phyloP scores from a whole-genome alignment of 805 yeast species.

The Metahyphopichia silvanorum region DNA sequence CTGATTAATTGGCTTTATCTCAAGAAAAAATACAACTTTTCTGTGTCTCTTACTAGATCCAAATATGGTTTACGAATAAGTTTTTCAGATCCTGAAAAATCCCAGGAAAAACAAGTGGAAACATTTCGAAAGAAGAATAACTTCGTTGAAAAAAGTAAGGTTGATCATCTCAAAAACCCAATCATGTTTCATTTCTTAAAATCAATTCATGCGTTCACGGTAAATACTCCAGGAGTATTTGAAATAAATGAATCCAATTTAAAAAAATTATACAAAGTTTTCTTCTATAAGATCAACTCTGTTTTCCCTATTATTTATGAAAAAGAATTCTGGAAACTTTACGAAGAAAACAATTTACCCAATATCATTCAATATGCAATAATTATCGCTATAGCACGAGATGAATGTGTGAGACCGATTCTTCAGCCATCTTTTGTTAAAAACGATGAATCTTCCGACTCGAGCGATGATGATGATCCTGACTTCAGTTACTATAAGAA shows the following conservation, averaged over 20 bases:
- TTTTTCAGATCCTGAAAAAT: neutral
- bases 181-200: slow-evolving; percentile 19
- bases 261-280: slow-evolving; percentile 27
- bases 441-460: neutral
- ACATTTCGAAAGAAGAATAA: neutral
- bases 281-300: slow-evolving; percentile 37
- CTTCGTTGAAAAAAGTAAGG: neutral
- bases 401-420: slow-evolving; percentile 22
- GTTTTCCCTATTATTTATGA: slow-evolving; percentile 41
- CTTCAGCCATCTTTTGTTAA: slow-evolving; percentile 9
- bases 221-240: slow-evolving; percentile 18
- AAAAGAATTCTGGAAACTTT: slow-evolving; percentile 33
- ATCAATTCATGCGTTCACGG: slow-evolving; percentile 35
- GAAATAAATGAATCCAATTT: slow-evolving; percentile 5
- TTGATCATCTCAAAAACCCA: slow-evolving; percentile 2
- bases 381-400: slow-evolving; percentile 39
- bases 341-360: slow-evolving; percentile 31
- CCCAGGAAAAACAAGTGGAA: neutral
- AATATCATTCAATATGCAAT: slow-evolving; percentile 41
- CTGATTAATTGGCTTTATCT: slow-evolving; percentile 4
- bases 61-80: neutral
- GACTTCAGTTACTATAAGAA: slow-evolving; percentile 3
- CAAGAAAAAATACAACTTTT: slow-evolving; percentile 4
- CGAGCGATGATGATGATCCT: neutral
- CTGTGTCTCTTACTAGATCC: neutral